Base-by-base conservation (phyloP, 1,284 basidiomycete species). In the Vanrija sp. region DNA sequence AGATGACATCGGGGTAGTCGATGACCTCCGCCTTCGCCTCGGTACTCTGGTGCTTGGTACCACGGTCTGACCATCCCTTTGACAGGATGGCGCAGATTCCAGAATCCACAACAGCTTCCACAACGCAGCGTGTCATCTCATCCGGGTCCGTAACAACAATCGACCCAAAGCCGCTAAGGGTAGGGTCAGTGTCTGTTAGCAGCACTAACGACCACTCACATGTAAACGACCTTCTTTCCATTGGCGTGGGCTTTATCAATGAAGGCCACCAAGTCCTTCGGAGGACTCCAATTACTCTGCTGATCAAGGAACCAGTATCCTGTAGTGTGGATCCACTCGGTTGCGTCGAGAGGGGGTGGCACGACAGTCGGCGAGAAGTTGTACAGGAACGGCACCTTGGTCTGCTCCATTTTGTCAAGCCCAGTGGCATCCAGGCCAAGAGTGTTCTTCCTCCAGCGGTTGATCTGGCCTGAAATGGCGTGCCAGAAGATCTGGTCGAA, bases 401-500 rank as follows among this genome's bases (percentile, higher is more conserved):
- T 38, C 49, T 89, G 90, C 69, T 95, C 91, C 83, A 98, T 87
- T 77, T 87, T 90, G 75, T 97, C 95, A 38, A 95, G 79, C 59
- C 81, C 92, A 8, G 95, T 98, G 54, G 86, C 80, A 3, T 82
- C 82, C 44, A 98, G 82, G 38, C 83, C 82, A n/a, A 98, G 78
- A 10, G 83, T 76, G 63, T 90, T 84, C 63, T 86, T 84, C 26
- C 96, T 82, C 92, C 93, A 98, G 43, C 89, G 83, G 71, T 98
- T 98, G 68, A 98, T 87, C 72, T 98, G 95, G 1, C 89, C 88
- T 2, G 94, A 83, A 43, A 86, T 95, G 8, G 89, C 93, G 51
- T 89, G 83, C 95, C 95, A 98, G 76, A 98, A 96, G 38, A 98
- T 89, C 79, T 97, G 93, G 72, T 98, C 95, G 70, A 98, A 98